Percentiles rank a stretch among this genome's conserved stretches.
phyloP scores from a whole-genome alignment of 2,329 filamentous ascomycete genomes.

The Fusarium nelsonii region DNA sequence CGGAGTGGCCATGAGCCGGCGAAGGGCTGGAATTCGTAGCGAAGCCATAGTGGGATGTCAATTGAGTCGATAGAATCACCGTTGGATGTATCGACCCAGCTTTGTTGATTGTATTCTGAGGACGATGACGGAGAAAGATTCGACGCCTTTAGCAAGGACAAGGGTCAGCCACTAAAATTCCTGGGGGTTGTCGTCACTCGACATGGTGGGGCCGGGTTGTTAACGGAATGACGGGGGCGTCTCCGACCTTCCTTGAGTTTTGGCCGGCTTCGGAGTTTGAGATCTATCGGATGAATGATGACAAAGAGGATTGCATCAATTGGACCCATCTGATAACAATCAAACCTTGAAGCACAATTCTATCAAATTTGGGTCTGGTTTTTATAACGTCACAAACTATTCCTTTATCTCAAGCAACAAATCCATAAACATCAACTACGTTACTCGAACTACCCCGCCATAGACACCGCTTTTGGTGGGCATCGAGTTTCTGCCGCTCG shows the following conservation, averaged over 20 bases:
- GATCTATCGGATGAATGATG: slow-evolving; percentile 29
- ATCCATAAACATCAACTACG: background rate
- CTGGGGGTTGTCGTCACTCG: slow-evolving; percentile 41
- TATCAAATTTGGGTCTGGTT: background rate
- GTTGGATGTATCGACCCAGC: slow-evolving; percentile 15
- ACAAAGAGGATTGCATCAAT: slow-evolving; percentile 44
- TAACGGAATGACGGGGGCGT: slow-evolving; percentile 18
- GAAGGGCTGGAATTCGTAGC: slow-evolving; percentile 61
- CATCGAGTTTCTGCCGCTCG: slow-evolving; percentile 40
- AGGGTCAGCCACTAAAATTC: slow-evolving; percentile 33
- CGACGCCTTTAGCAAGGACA: slow-evolving; percentile 13
- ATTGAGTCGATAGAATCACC: slow-evolving; percentile 12
- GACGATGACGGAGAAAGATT: slow-evolving; percentile 27
- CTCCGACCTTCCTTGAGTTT: slow-evolving; percentile 15
- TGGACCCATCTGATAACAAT: slow-evolving; percentile 39
- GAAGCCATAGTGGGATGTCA: slow-evolving; percentile 59
- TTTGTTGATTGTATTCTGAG: slow-evolving; percentile 5
- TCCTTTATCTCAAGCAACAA: background rate
- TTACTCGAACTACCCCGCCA: slow-evolving; percentile 42
- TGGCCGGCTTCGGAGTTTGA: slow-evolving; percentile 47
- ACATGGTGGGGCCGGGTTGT: slow-evolving; percentile 35
- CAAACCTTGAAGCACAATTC: slow-evolving; percentile 4
- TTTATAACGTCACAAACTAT: background rate
- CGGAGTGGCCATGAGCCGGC: slow-evolving; percentile 57
- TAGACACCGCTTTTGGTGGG: slow-evolving; percentile 47